These are phyloP conservation scores for Trypanosoma theileri DNA, from an alignment of 208 protist species.

Conservation along the genomic window DNA sequence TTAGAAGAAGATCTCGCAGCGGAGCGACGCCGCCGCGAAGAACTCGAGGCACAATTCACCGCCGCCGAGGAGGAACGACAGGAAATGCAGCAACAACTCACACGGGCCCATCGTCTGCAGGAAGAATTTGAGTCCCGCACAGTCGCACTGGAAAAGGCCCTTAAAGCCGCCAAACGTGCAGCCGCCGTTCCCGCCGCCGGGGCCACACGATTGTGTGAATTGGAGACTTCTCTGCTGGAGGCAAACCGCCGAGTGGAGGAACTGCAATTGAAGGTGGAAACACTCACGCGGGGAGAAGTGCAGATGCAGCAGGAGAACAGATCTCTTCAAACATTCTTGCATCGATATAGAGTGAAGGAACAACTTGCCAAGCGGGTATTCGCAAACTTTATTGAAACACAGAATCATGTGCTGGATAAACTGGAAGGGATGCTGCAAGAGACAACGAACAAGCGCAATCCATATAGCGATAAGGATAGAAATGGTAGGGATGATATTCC, in stretches of 20 bases:
- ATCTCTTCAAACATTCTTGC: slow-evolving; percentile 8
- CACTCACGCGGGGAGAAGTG: slow-evolving; percentile 27
- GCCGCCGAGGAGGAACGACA: slow-evolving; percentile 30
- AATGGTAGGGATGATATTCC: not conserved
- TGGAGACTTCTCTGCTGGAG: slow-evolving; percentile 53
- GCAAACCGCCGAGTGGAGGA: slow-evolving; percentile 28
- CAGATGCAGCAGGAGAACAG: slow-evolving; percentile 15
- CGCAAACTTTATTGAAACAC: slow-evolving; percentile 36
- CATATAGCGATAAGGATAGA: not conserved
- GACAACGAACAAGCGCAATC: not conserved
- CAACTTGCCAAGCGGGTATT: slow-evolving; percentile 27
- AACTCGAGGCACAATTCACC: slow-evolving; percentile 13
- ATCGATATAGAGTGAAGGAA: slow-evolving; percentile 31
- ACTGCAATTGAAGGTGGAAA: slow-evolving; percentile 28
- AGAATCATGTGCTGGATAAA: slow-evolving; percentile 30
- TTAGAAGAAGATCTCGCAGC: slow-evolving; percentile 13
- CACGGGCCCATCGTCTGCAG: slow-evolving; percentile 22
- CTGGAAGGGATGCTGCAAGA: slow-evolving; percentile 21
- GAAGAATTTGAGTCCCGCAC: slow-evolving; percentile 37
- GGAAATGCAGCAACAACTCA: slow-evolving; percentile 31
- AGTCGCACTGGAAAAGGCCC: slow-evolving; percentile 35
- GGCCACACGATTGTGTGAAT: slow-evolving; percentile 47
- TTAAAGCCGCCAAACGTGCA: slow-evolving; percentile 48
- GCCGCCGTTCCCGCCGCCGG: slow-evolving; percentile 46
- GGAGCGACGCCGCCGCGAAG: slow-evolving; percentile 19